Percentiles rank a stretch among this genome's conserved stretches.
These are phyloP conservation scores for Didymella keratinophila DNA, from an alignment of 2,329 filamentous ascomycete species.

Conservation along the genomic window DNA sequence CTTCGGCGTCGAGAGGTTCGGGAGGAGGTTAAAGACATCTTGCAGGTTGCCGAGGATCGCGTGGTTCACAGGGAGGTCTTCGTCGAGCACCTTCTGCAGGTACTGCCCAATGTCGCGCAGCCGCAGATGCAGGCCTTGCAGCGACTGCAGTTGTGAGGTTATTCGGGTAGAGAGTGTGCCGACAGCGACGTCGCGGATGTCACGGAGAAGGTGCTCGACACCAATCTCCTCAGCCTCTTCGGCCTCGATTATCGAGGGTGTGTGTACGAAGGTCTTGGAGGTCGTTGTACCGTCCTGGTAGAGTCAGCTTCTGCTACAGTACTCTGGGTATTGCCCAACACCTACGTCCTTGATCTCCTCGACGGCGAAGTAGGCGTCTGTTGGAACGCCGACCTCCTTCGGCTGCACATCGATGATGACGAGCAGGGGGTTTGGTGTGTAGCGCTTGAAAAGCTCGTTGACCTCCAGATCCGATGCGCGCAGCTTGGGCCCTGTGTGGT, in stretches of 20 bases:
- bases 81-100: slow-evolving; percentile 93
- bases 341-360: slow-evolving; percentile 99
- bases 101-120: slow-evolving; percentile 95
- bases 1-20: slow-evolving; percentile 87
- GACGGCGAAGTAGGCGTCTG: slow-evolving; percentile 98
- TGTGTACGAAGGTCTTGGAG: slow-evolving; percentile 97
- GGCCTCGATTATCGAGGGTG: slow-evolving; percentile 96
- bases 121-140: slow-evolving; percentile 93
- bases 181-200: slow-evolving; percentile 97
- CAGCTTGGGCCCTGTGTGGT: slow-evolving; percentile 96
- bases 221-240: slow-evolving; percentile 99
- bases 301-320: slow-evolving; percentile 1
- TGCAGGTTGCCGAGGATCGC: slow-evolving; percentile 98
- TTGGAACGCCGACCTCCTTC: slow-evolving; percentile 96
- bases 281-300: slow-evolving; percentile 92
- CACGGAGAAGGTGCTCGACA: slow-evolving; percentile 94
- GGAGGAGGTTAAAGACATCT: slow-evolving; percentile 97
- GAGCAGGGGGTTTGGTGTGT: slow-evolving; percentile 93
- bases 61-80: slow-evolving; percentile 93
- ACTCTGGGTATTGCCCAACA: slow-evolving; percentile 23
- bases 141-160: slow-evolving; percentile 95
- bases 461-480: slow-evolving; percentile 96
- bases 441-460: slow-evolving; percentile 99
- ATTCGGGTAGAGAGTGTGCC: slow-evolving; percentile 96
- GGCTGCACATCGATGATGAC: slow-evolving; percentile 99